Evolutionary conservation across 2,329 filamentous ascomycete genomes (phyloP), one percentile per base, ranked within the genome.

Genomic region (Microcyclosporella mali): DNA sequence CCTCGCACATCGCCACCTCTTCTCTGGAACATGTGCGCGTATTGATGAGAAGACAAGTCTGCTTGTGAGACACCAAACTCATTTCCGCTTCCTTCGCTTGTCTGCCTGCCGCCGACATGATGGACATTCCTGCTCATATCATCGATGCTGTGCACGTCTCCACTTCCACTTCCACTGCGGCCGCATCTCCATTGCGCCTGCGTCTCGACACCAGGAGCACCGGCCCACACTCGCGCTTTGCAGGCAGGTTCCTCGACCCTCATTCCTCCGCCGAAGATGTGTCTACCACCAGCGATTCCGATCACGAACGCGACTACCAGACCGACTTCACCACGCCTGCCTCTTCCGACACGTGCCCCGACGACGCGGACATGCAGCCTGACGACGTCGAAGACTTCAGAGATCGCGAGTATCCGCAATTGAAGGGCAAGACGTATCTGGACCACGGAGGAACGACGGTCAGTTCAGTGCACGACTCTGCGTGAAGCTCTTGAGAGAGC

Each of bases 381-480:
- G 59, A 63, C 43, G 59, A 62, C 41, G 61, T 69, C n/a, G 66
- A 70, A 36, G 55, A 58, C 32, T 61, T 68, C 28, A 53, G 67
- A 47, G 57, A 59, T 17, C 51, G 50, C 17, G 67, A 71, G 51
- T 71, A 69, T 46, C 68, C 68, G 7, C 61, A 66, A 41, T 50
- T 70, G 16, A 63, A 62, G 47, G 65, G 65, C 60, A 62, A 60
- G 78, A 75, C 27, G 2, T 64, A 64, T 45, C 47, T 64, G 25
- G 62, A 64, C 42, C 60, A 65, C 48, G 62, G 58, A 41, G 69
- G 69, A 4, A 69, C 69, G 6, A 67, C 68, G 6, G 62, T 66
- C 51, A 29, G 60, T 52, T 45, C 6, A 9, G 15, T 15, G n/a
- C n/a, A n/a, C n/a, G n/a, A n/a, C n/a, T n/a, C n/a, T n/a, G n/a